These are phyloP conservation scores for Puya raimondii DNA, from an alignment of 176 grass and related monocot genomes.

Conservation along the genomic window DNA sequence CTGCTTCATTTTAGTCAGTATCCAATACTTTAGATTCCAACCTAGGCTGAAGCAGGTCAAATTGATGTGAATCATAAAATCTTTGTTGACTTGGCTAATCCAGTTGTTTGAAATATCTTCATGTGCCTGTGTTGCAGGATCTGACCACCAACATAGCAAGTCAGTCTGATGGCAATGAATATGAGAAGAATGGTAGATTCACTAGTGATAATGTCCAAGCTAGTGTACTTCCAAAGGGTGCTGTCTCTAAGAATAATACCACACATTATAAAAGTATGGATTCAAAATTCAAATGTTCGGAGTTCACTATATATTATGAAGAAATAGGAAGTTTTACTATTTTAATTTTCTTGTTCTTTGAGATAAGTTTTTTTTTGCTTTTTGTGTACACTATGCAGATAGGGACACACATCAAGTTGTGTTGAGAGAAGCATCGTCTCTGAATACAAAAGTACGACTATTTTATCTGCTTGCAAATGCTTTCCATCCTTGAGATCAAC, in stretches of 20 bases:
- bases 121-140: slow-evolving; percentile 8
- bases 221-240: neutral
- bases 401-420: slow-evolving; percentile 9
- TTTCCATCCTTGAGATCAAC: neutral
- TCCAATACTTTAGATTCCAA: too few relatives aligned
- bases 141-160: slow-evolving; percentile 3
- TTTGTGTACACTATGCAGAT: slow-evolving; percentile 11
- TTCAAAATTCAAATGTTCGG: neutral
- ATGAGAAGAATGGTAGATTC: neutral
- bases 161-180: slow-evolving; percentile 13
- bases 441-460: slow-evolving; percentile 10
- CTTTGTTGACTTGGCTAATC: neutral
- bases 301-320: neutral
- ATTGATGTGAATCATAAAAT: neutral
- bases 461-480: neutral
- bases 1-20: too few relatives aligned
- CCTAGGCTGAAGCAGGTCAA: neutral
- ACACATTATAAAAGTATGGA: slow-evolving; percentile 11
- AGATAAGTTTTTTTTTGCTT: neutral
- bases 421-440: slow-evolving; percentile 8
- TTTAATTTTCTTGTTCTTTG: neutral
- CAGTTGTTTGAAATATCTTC: neutral
- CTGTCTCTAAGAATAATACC: slow-evolving; percentile 8
- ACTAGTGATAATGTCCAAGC: neutral
- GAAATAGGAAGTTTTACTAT: neutral